Evolutionary conservation across 306 rosid species (phyloP).

Genomic region (Vicia faba): DNA sequence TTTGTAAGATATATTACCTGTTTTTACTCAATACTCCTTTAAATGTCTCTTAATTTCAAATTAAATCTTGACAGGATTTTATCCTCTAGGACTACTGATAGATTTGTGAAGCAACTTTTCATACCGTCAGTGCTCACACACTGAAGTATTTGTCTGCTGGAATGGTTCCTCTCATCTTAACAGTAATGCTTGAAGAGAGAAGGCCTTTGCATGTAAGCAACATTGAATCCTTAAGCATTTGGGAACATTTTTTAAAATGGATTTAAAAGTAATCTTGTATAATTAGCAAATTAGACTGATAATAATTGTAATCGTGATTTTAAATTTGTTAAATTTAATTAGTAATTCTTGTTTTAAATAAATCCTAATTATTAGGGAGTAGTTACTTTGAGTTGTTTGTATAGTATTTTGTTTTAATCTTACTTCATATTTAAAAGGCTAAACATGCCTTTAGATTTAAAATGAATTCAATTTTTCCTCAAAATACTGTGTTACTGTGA

Average conservation of each 20-base stretch:
- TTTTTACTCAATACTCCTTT: slow-evolving; percentile 16
- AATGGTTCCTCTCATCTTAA: slow-evolving; percentile 73
- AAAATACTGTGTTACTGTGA: too few species aligned
- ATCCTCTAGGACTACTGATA: slow-evolving; percentile 74
- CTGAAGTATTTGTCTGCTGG: slow-evolving; percentile 88
- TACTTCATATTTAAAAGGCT: too few species aligned
- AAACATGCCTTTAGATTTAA: too few species aligned
- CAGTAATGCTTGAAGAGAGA: slow-evolving; percentile 93
- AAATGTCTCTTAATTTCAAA: slow-evolving; percentile 30
- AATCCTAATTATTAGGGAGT: too few species aligned
- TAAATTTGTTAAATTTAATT: too few species aligned
- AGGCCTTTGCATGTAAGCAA: slow-evolving; percentile 47
- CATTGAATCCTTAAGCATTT: slow-evolving; percentile 10
- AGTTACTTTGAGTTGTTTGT: too few species aligned
- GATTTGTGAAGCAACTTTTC: slow-evolving; percentile 65
- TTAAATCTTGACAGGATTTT: slow-evolving; percentile 56
- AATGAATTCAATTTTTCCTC: too few species aligned
- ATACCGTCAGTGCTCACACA: slow-evolving; percentile 85
- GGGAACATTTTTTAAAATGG: background rate
- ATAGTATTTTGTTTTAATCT: too few species aligned
- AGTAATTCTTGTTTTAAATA: too few species aligned
- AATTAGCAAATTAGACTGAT: too few species aligned
- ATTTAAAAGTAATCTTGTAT: background rate
- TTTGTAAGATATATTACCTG: background rate
- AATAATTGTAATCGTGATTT: too few species aligned